Conservation (phyloP, 2,329 filamentous ascomycete genomes). For the Colletotrichum sidae region DNA sequence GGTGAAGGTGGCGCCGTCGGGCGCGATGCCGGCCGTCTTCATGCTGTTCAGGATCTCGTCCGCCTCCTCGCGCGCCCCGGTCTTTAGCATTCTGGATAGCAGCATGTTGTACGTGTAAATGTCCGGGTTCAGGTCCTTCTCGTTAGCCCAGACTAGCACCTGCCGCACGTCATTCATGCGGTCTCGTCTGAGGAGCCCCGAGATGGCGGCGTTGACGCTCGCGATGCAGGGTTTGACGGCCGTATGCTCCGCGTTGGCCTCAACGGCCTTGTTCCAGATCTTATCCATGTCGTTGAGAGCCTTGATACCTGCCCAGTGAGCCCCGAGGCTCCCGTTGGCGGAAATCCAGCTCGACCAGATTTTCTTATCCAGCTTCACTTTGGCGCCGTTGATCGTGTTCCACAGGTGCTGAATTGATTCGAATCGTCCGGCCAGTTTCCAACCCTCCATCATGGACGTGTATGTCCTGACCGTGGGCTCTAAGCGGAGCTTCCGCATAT, state of each 20-base stretch:
- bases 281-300: slow-evolving; percentile 75
- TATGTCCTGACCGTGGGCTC: slow-evolving; percentile 74
- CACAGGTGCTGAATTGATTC: slow-evolving; percentile 75
- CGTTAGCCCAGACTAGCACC: slow-evolving; percentile 70
- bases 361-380: slow-evolving; percentile 69
- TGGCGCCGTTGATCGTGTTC: slow-evolving; percentile 69
- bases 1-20: slow-evolving; percentile 78
- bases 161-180: slow-evolving; percentile 61
- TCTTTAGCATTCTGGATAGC: slow-evolving; percentile 69
- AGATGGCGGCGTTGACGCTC: slow-evolving; percentile 77
- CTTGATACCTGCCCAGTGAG: slow-evolving; percentile 66
- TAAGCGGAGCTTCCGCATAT: slow-evolving; percentile 61
- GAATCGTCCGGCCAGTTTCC: slow-evolving; percentile 68
- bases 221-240: slow-evolving; percentile 71
- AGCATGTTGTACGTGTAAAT: slow-evolving; percentile 76
- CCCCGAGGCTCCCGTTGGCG: slow-evolving; percentile 69
- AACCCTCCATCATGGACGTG: slow-evolving; percentile 79
- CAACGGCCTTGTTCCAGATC: slow-evolving; percentile 63
- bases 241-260: slow-evolving; percentile 40
- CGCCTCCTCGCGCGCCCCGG: slow-evolving; percentile 60
- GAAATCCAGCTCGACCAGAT: slow-evolving; percentile 80
- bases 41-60: slow-evolving; percentile 68
- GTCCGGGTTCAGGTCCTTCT: slow-evolving; percentile 66
- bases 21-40: slow-evolving; percentile 63
- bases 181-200: slow-evolving; percentile 66